Evolutionary conservation across 208 protist species (phyloP), one percentile per base, ranked within the genome.

Genomic region (Leptomonas pyrrhocoris): DNA sequence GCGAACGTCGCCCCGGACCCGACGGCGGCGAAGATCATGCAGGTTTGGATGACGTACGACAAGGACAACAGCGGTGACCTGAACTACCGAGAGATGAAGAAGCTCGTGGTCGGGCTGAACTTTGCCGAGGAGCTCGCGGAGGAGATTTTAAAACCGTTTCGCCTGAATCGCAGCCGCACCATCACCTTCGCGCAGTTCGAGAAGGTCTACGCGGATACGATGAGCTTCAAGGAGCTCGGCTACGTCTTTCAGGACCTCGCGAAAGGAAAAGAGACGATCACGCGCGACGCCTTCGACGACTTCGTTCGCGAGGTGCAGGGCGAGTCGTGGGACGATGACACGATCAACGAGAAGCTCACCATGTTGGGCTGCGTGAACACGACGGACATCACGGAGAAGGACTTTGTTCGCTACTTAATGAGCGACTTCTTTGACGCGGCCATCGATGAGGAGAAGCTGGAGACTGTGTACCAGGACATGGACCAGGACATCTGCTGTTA

Each of bases 381-480:
- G 19, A 53, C 70, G 11, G 56, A 28, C 18, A 59, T 92, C 42
- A 58, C 77, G 13, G 27, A 81, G 30, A 65, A 54, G 18, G 68
- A 84, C 38, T 91, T 91, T 58, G 62, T 84, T 23, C 55, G 30
- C 23, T 90, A 86, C 69, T 55, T 93, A 0, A 69, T 51, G 46
- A 71, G 83, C 63, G 38, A 67, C 42, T 50, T 64, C 53, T 87
- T 83, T 51, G 58, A 34, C 69, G 54, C 64, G 19, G 61, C 82
- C 49, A 38, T 86, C 9, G 64, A 90, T 23, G n/a, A 53, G 46
- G 49, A 80, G 19, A 81, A 81, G 55, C 23, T 62, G 30, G 25
- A 50, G 46, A 79, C 63, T 36, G 81, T 93, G 43, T 89, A 85
- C 73, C 80, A 94, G 13, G 87, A 94, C 81, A 98, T 98, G 93